Conservation (phyloP, 805 yeast genomes). For the Yarrowia porcina region DNA sequence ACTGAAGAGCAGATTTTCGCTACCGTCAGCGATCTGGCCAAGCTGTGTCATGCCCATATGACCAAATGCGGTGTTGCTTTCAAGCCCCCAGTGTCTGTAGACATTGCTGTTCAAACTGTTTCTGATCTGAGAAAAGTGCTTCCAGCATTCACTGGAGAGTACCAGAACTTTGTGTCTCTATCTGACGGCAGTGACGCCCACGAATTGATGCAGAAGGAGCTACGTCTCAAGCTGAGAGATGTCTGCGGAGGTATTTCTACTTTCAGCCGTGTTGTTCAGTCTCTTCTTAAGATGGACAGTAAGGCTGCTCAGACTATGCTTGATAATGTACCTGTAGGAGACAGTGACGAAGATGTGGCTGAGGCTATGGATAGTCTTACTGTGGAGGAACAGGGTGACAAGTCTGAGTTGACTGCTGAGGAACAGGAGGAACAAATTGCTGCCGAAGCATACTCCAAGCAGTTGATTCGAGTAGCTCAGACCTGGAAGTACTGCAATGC, state of each 20-base stretch:
- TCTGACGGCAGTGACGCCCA: slow-evolving; percentile 2
- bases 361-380: neutral
- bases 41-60: slow-evolving; percentile 66
- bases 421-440: neutral
- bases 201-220: slow-evolving; percentile 15
- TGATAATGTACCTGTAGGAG: slow-evolving; percentile 15
- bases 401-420: neutral
- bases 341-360: slow-evolving; percentile 1
- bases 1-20: slow-evolving; percentile 42
- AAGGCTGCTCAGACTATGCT: slow-evolving; percentile 9
- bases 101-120: slow-evolving; percentile 51
- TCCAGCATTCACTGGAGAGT: slow-evolving; percentile 22
- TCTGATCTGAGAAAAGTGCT: slow-evolving; percentile 37
- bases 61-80: slow-evolving; percentile 74
- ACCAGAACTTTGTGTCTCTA: slow-evolving; percentile 21
- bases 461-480: slow-evolving; percentile 25
- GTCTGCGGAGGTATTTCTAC: slow-evolving; percentile 6
- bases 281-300: slow-evolving; percentile 11
- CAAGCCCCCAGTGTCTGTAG: slow-evolving; percentile 53
- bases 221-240: slow-evolving; percentile 5
- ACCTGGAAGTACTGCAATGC: slow-evolving; percentile 24
- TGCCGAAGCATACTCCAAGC: slow-evolving; percentile 14
- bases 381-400: neutral
- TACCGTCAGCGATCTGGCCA: slow-evolving; percentile 58
- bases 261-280: slow-evolving; percentile 3